Conservation (phyloP, 75 land plant genomes). For the Gnetum montanum region DNA sequence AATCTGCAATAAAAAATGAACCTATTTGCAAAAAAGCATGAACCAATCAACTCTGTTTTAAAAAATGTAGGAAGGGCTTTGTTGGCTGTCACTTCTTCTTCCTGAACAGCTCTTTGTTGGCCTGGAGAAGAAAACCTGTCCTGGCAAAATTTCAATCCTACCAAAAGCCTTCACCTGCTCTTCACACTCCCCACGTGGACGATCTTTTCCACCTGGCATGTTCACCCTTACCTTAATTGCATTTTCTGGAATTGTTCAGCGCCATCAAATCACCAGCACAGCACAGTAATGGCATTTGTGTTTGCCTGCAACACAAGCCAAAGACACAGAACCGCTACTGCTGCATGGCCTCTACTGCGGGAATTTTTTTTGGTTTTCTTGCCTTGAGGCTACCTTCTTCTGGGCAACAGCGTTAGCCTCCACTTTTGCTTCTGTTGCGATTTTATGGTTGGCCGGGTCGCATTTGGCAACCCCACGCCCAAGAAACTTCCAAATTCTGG, state of each 20-base stretch:
- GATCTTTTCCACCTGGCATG: constrained; percentile 5
- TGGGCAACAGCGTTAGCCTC: background rate
- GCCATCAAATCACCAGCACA: background rate
- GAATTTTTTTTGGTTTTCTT: background rate
- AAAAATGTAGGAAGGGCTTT: too few species aligned
- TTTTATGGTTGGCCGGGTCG: background rate
- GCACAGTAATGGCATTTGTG: background rate
- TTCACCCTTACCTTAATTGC: background rate
- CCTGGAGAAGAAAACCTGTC: too few species aligned
- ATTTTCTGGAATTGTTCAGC: background rate
- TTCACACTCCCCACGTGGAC: background rate
- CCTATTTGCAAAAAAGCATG: too few species aligned
- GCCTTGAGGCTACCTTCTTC: too few species aligned
- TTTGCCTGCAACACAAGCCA: background rate
- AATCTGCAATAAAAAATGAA: too few species aligned
- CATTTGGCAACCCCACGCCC: background rate
- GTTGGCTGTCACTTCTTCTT: too few species aligned
- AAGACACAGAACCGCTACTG: too few species aligned
- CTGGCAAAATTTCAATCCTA: too few species aligned
- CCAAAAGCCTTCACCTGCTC: background rate
- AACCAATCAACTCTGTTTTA: too few species aligned
- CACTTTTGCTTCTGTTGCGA: background rate
- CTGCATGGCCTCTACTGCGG: too few species aligned
- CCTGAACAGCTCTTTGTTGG: too few species aligned
- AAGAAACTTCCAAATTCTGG: background rate